Evolutionary conservation across 2,329 filamentous ascomycete species (phyloP).

Genomic region (Phialemoniopsis sp.): DNA sequence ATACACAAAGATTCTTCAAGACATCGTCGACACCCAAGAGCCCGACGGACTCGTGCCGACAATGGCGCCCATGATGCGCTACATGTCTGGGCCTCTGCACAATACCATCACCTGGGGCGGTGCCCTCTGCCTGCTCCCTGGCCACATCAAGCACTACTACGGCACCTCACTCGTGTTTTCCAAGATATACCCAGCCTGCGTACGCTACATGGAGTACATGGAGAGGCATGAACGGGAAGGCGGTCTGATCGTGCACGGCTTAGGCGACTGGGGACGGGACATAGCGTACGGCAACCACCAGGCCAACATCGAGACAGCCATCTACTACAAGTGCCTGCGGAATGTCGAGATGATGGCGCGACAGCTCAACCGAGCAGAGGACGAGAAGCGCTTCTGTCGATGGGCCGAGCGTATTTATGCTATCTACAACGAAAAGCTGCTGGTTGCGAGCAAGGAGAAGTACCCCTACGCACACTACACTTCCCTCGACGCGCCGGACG

Average conservation of each 20-base stretch:
- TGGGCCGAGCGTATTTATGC: conserved; percentile 22
- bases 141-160: no score
- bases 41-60: no score
- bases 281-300: conserved; percentile 38
- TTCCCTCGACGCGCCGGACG: conserved; percentile 23
- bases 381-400: conserved; percentile 16
- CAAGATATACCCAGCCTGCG: conserved; percentile 28
- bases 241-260: conserved; percentile 35
- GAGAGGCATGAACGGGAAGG: conserved; percentile 29
- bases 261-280: conserved; percentile 36
- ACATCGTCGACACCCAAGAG: no score
- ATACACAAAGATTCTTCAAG: no score
- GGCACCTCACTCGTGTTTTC: no score
- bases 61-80: no score
- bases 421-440: conserved; percentile 26
- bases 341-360: conserved; percentile 28
- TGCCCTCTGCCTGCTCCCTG: no score
- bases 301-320: conserved; percentile 38
- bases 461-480: conserved; percentile 33
- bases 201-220: conserved; percentile 36
- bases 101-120: no score
- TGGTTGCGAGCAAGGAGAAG: conserved; percentile 19
- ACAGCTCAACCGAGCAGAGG: conserved; percentile 15
- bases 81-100: no score
- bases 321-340: conserved; percentile 35